phyloP scores from a whole-genome alignment of 192 early-diverging fungal species.

The Globomyces pollinis-pini region DNA sequence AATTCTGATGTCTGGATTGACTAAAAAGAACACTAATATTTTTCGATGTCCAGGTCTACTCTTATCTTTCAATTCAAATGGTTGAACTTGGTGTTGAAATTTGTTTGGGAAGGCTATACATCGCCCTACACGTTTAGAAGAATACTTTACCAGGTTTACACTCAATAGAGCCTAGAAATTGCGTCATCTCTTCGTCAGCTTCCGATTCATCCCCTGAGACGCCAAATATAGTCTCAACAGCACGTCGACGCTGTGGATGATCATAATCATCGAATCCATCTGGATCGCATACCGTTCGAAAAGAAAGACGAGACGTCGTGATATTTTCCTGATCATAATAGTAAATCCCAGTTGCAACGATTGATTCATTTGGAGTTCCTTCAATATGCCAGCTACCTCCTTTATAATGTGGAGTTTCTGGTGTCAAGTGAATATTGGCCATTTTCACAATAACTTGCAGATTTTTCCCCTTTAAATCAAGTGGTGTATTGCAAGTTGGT shows the following conservation, averaged over 20 bases:
- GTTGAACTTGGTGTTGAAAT: slow-evolving; percentile 59
- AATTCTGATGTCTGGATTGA: slow-evolving; percentile 50
- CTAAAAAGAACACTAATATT: slow-evolving; percentile 64
- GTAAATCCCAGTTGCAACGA: slow-evolving; percentile 66
- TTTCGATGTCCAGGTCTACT: slow-evolving; percentile 57
- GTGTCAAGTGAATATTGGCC: slow-evolving; percentile 55
- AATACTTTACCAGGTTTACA: neutral
- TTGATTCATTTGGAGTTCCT: slow-evolving; percentile 61
- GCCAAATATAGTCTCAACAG: no score
- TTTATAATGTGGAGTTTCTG: slow-evolving; percentile 34
- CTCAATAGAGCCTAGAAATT: slow-evolving; percentile 25
- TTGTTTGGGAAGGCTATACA: slow-evolving; percentile 65
- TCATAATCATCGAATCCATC: no score
- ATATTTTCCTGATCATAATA: slow-evolving; percentile 68
- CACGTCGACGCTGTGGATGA: slow-evolving; percentile 5
- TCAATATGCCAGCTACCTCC: slow-evolving; percentile 66
- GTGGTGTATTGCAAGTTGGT: no score
- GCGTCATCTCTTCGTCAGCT: slow-evolving; percentile 25
- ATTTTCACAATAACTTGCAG: slow-evolving; percentile 66
- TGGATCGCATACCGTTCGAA: slow-evolving; percentile 35
- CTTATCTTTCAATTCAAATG: slow-evolving; percentile 51
- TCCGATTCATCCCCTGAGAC: slow-evolving; percentile 8
- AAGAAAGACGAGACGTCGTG: slow-evolving; percentile 48
- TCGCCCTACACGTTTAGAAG: slow-evolving; percentile 46
- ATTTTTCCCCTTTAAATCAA: slow-evolving; percentile 24